A percentile compares a stretch with the other conserved stretches of the same genome.
These are phyloP conservation scores for Aspergillus fijiensis DNA, from an alignment of 2,329 filamentous ascomycete species.

Conservation along the genomic window DNA sequence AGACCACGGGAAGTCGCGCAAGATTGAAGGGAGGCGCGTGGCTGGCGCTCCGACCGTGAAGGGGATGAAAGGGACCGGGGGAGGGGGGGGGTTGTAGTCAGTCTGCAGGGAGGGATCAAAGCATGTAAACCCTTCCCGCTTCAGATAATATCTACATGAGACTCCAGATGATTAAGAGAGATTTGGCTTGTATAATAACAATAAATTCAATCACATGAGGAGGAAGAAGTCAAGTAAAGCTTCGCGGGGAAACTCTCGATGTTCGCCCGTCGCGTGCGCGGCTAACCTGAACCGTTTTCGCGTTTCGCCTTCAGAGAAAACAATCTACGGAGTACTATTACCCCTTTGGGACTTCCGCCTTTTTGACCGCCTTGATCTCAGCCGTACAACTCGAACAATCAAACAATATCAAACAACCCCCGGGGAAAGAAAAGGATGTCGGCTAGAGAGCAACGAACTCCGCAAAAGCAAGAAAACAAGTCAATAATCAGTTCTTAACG, in stretches of 20 bases:
- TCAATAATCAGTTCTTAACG: background rate
- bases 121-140: background rate
- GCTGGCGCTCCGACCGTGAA: constrained; percentile 25
- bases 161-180: background rate
- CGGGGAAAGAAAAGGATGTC: background rate
- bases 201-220: background rate
- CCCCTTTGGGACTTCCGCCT: constrained; percentile 17
- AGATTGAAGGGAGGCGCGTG: constrained; percentile 36
- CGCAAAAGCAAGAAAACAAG: background rate
- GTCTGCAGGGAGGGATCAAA: background rate
- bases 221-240: background rate
- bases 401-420: background rate
- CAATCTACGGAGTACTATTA: constrained; percentile 10
- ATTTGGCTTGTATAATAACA: background rate
- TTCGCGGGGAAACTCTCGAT: constrained; percentile 21
- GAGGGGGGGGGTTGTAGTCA: background rate
- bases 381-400: background rate
- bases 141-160: background rate
- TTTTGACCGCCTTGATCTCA: constrained; percentile 1
- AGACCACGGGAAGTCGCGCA: constrained; percentile 22
- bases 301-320: constrained; percentile 18
- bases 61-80: constrained; percentile 20
- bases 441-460: background rate
- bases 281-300: constrained; percentile 22
- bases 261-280: constrained; percentile 22